Percentiles rank a stretch among this genome's conserved stretches.
Conservation (phyloP, 371 early-diverging fungal genomes). For the Mucor lusitanicus region DNA sequence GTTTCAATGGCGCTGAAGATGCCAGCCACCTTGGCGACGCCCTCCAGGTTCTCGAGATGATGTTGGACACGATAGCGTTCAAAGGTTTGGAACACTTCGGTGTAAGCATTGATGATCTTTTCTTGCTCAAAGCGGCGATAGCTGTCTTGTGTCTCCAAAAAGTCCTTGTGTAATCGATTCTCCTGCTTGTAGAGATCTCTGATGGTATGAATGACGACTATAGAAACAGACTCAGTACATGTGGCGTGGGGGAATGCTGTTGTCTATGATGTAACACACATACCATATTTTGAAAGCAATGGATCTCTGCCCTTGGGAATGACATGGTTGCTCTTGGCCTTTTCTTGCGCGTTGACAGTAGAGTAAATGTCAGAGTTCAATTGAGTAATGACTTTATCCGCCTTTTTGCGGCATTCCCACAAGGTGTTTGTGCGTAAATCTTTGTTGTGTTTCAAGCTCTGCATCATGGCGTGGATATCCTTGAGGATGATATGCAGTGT, state of each 20-base stretch:
- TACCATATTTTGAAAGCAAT: conserved; percentile 25
- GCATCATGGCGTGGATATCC: conserved; percentile 17
- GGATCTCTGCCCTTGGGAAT: conserved; percentile 21
- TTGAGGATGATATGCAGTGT: conserved; percentile 15
- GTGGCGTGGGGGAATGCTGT: too few relatives aligned
- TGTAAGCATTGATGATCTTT: conserved; percentile 24
- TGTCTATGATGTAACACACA: neutral
- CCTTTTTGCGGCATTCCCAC: conserved; percentile 21
- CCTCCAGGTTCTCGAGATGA: conserved; percentile 19
- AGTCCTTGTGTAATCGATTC: conserved; percentile 18
- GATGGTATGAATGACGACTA: conserved; percentile 18
- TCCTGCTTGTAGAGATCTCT: conserved; percentile 19
- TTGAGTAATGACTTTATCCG: conserved; percentile 19
- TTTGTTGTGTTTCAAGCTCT: conserved; percentile 13
- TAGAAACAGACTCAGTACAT: neutral
- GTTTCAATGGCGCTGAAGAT: conserved; percentile 24
- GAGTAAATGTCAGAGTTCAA: conserved; percentile 17
- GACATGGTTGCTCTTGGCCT: conserved; percentile 10
- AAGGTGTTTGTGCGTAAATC: conserved; percentile 5
- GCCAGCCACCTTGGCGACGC: conserved; percentile 17
- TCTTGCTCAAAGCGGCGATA: conserved; percentile 28
- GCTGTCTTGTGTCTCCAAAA: conserved; percentile 19
- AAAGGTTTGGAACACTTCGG: conserved; percentile 18
- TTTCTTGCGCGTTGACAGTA: conserved; percentile 5
- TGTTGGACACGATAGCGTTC: conserved; percentile 21